Percentiles rank a stretch among this genome's conserved stretches.
These are phyloP conservation scores for Aegilops sharonensis DNA, from an alignment of 176 grass and related monocot species.

Conservation along the genomic window DNA sequence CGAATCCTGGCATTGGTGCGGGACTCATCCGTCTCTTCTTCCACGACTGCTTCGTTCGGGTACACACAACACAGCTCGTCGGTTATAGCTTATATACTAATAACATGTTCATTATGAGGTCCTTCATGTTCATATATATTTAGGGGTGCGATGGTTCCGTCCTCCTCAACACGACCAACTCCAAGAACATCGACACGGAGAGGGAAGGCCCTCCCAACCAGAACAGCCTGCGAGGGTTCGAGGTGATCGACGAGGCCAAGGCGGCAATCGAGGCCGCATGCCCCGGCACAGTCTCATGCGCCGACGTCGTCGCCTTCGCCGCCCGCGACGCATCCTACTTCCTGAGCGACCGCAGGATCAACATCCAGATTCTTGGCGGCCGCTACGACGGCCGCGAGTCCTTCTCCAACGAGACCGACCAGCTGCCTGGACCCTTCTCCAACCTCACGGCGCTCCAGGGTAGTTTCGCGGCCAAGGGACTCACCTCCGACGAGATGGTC, in stretches of 20 bases:
- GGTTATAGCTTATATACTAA: background rate
- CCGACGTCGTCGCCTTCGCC: background rate
- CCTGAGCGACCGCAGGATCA: background rate
- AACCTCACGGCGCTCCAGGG: background rate
- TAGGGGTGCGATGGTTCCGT: background rate
- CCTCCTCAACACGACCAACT: background rate
- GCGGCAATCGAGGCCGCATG: background rate
- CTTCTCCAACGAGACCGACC: background rate
- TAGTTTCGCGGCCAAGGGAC: background rate
- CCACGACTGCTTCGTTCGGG: background rate
- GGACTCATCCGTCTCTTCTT: background rate
- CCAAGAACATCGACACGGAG: background rate
- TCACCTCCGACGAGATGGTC: background rate
- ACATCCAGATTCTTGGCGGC: background rate
- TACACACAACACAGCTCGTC: background rate
- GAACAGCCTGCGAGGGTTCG: slow-evolving; percentile 33
- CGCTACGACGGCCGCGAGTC: background rate
- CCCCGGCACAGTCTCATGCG: background rate
- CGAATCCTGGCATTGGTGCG: background rate
- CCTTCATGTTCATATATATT: background rate
- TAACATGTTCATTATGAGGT: background rate
- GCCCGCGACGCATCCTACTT: background rate
- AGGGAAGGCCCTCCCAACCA: background rate
- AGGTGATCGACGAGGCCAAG: slow-evolving; percentile 52
- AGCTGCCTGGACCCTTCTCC: background rate